phyloP scores from a whole-genome alignment of 1,139 yeast genomes.

The Taphrina confusa region DNA sequence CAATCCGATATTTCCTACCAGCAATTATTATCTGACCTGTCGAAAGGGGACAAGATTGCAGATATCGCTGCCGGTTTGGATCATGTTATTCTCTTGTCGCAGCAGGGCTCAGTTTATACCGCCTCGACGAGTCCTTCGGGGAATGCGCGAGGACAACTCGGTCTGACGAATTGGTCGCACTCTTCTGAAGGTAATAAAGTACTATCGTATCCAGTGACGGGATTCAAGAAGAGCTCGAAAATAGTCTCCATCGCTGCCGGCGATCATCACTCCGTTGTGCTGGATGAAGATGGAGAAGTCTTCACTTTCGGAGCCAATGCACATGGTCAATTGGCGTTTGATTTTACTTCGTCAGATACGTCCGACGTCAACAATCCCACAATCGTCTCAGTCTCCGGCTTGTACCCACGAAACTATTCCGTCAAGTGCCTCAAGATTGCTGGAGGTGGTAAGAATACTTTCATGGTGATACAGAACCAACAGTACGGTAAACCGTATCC shows the following conservation, averaged over 20 bases:
- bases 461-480: constrained; percentile 45
- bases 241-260: constrained; percentile 67
- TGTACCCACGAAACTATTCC: constrained; percentile 46
- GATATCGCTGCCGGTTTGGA: constrained; percentile 62
- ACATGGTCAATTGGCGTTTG: constrained; percentile 79
- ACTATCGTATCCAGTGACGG: constrained; percentile 46
- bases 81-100: constrained; percentile 66
- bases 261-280: constrained; percentile 66
- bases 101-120: constrained; percentile 51
- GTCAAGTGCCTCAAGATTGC: constrained; percentile 54
- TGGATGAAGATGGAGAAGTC: constrained; percentile 62
- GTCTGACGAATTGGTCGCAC: constrained; percentile 50
- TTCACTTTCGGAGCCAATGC: constrained; percentile 85
- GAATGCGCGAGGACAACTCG: constrained; percentile 69
- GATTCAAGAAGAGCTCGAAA: constrained; percentile 26
- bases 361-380: constrained; percentile 72
- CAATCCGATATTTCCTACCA: constrained; percentile 12
- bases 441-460: constrained; percentile 72
- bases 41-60: constrained; percentile 53
- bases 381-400: constrained; percentile 51
- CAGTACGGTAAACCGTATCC: constrained; percentile 36
- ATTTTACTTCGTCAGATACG: constrained; percentile 59
- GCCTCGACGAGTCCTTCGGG: constrained; percentile 52
- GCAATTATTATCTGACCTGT: constrained; percentile 41
- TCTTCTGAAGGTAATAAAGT: constrained; percentile 44